These are phyloP conservation scores for Mrakiaceae sp. DNA, from an alignment of 1,284 basidiomycete species.

Conservation along the genomic window DNA sequence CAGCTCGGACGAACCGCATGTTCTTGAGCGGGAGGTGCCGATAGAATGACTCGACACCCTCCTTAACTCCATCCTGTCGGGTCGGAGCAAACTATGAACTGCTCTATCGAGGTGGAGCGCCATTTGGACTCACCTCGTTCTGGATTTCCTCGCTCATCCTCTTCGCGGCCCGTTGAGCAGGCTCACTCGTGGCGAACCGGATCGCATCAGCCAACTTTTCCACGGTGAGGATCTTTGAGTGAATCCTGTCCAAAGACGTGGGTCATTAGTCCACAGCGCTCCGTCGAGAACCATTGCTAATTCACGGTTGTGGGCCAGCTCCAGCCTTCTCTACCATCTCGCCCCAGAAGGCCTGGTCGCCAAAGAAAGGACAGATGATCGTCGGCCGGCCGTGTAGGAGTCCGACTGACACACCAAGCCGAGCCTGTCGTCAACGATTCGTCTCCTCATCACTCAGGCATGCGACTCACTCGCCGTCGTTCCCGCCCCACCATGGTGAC, in stretches of 20 bases:
- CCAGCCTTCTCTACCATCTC: too few species aligned
- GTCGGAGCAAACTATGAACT: not conserved
- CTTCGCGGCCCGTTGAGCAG: constrained; percentile 41
- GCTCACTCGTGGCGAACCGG: constrained; percentile 25
- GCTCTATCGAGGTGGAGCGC: not conserved
- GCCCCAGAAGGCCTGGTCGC: constrained; percentile 21
- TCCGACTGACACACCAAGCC: constrained; percentile 37
- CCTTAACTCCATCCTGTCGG: constrained; percentile 40
- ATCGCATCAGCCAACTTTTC: too few species aligned
- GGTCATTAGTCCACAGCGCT: too few species aligned
- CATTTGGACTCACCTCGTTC: constrained; percentile 35
- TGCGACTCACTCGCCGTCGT: too few species aligned
- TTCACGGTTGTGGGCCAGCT: too few species aligned
- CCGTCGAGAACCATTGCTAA: too few species aligned
- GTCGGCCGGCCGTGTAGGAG: constrained; percentile 53
- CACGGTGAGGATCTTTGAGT: too few species aligned
- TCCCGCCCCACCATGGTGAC: constrained; percentile 46
- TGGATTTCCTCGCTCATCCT: constrained; percentile 45
- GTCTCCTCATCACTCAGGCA: too few species aligned
- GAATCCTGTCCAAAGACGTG: too few species aligned
- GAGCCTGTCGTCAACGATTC: too few species aligned
- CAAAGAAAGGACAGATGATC: constrained; percentile 57
- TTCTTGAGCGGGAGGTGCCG: constrained; percentile 48
- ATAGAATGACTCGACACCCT: constrained; percentile 49
- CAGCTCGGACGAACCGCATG: constrained; percentile 34